Percentiles rank a stretch among this genome's conserved stretches.
phyloP scores from a whole-genome alignment of 2,329 filamentous ascomycete species.

The Sarocladium brachiariae region DNA sequence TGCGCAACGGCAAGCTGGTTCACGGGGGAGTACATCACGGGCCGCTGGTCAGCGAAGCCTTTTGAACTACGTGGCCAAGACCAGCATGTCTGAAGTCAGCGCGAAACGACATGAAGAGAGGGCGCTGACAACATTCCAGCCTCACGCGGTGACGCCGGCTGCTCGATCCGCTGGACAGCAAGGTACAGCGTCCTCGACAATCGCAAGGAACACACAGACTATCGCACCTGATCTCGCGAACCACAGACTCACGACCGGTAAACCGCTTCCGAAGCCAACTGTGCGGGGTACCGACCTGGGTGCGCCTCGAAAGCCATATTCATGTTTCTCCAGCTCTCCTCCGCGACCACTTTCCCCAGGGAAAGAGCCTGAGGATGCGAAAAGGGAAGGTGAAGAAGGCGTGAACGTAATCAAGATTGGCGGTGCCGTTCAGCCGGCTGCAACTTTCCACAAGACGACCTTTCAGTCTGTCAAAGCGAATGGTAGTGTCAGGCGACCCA shows the following conservation, averaged over 20 bases:
- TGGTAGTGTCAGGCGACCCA: slow-evolving; percentile 36
- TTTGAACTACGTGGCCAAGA: slow-evolving; percentile 30
- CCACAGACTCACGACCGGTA: slow-evolving; percentile 37
- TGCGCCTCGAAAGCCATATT: slow-evolving; percentile 39
- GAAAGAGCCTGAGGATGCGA: slow-evolving; percentile 7
- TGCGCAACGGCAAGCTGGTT: slow-evolving; percentile 13
- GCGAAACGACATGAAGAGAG: neutral
- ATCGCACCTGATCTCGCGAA: slow-evolving; percentile 25
- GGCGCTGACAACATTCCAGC: neutral
- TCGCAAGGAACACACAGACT: slow-evolving; percentile 12
- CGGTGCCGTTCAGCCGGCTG: slow-evolving; percentile 20
- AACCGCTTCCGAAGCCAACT: slow-evolving; percentile 28
- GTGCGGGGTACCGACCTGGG: slow-evolving; percentile 18
- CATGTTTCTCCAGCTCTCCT: slow-evolving; percentile 54
- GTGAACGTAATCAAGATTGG: slow-evolving; percentile 7
- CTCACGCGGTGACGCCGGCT: neutral
- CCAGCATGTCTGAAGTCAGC: slow-evolving; percentile 12
- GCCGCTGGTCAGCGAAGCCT: slow-evolving; percentile 35
- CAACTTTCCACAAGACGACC: slow-evolving; percentile 47
- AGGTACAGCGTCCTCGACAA: slow-evolving; percentile 9
- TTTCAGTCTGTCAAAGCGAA: slow-evolving; percentile 31
- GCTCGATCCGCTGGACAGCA: slow-evolving; percentile 17
- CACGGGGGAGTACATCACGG: slow-evolving; percentile 24
- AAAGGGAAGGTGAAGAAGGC: neutral
- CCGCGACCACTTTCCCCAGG: slow-evolving; percentile 21